These are phyloP conservation scores for Brassica carinata DNA, from an alignment of 345 rosid species.

Conservation along the genomic window DNA sequence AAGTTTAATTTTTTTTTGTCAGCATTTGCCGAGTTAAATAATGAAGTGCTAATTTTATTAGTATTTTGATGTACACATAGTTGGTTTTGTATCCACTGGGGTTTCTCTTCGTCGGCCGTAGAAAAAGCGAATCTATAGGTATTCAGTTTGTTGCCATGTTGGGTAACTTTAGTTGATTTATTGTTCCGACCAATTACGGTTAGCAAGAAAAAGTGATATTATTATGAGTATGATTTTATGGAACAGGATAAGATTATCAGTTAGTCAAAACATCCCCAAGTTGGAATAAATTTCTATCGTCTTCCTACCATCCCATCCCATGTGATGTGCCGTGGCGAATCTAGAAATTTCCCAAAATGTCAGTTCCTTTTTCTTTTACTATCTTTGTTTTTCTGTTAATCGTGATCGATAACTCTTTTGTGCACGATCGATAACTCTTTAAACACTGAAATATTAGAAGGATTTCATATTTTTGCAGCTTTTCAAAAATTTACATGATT, in stretches of 20 bases:
- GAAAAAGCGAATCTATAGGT: conserved; percentile 22
- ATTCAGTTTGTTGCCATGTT: conserved; percentile 7
- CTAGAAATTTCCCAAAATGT: not conserved
- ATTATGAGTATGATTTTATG: not conserved
- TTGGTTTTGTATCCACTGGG: too few relatives aligned
- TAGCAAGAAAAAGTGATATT: not conserved
- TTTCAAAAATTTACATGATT: not conserved
- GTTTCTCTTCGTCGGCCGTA: conserved; percentile 14
- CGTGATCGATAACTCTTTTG: not conserved
- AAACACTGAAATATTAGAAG: not conserved
- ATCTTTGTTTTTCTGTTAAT: not conserved
- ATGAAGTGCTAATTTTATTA: not conserved
- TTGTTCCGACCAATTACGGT: not conserved
- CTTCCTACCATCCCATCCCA: conserved; percentile 3
- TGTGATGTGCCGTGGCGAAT: conserved; percentile 23
- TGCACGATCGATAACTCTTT: too few relatives aligned
- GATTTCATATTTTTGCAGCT: not conserved
- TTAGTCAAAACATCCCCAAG: conserved; percentile 21
- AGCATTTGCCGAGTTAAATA: not conserved
- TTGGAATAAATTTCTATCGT: conserved; percentile 3
- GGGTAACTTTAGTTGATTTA: conserved; percentile 8
- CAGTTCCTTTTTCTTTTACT: not conserved
- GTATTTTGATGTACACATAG: too few relatives aligned
- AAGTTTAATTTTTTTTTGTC: too few relatives aligned
- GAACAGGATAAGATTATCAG: conserved; percentile 11